These are phyloP conservation scores for Sparassis latifolia DNA, from an alignment of 1,284 basidiomycete species.

Conservation along the genomic window DNA sequence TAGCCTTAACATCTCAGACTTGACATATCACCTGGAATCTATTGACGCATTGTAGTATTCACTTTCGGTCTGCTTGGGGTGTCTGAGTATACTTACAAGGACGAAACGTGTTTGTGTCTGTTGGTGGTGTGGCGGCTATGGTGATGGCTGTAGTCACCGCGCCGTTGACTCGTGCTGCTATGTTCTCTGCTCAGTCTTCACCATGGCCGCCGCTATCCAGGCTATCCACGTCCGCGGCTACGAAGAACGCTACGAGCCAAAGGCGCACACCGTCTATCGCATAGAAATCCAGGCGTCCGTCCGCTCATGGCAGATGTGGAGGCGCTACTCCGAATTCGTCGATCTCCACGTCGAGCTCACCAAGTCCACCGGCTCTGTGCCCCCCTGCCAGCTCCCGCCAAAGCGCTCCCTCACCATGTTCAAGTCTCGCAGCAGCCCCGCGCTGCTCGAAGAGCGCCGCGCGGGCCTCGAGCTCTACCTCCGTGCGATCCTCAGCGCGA, in stretches of 20 bases:
- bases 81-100: too few species aligned
- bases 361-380: slow-evolving; percentile 61
- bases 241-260: slow-evolving; percentile 61
- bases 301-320: slow-evolving; percentile 88
- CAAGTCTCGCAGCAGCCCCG: slow-evolving; percentile 34
- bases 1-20: background rate
- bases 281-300: slow-evolving; percentile 79
- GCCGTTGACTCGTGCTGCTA: too few species aligned
- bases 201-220: slow-evolving; percentile 52
- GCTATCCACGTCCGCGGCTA: slow-evolving; percentile 61
- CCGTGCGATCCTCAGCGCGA: slow-evolving; percentile 75
- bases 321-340: slow-evolving; percentile 91
- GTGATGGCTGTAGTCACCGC: too few species aligned
- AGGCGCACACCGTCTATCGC: slow-evolving; percentile 74
- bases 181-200: too few species aligned
- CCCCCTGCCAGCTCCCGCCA: slow-evolving; percentile 74
- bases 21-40: background rate
- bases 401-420: slow-evolving; percentile 72
- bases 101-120: too few species aligned
- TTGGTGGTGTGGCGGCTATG: too few species aligned
- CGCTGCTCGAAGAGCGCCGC: slow-evolving; percentile 69
- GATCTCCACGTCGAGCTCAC: slow-evolving; percentile 80
- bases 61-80: too few species aligned
- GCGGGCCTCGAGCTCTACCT: slow-evolving; percentile 80
- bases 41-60: background rate